phyloP scores from a whole-genome alignment of 305 asterid genomes.

The Ruellia speciosa region DNA sequence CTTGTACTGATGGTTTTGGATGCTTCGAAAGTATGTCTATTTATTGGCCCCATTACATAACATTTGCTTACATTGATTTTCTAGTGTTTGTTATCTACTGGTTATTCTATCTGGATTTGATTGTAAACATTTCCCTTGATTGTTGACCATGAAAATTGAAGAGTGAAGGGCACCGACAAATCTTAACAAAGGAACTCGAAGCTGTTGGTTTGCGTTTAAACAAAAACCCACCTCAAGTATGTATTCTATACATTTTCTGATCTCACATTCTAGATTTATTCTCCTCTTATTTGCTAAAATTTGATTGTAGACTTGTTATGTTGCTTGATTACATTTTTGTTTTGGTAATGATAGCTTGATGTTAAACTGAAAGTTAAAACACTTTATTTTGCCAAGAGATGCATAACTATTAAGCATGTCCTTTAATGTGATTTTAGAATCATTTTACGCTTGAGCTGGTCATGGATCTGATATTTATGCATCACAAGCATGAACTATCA shows the following conservation, averaged over 20 bases:
- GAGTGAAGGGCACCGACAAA: constrained; percentile 99
- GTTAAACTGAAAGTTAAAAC: neutral
- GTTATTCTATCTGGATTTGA: constrained; percentile 7
- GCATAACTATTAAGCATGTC: neutral
- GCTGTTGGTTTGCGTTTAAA: constrained; percentile 96
- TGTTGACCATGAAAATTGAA: constrained; percentile 30
- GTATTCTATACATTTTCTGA: constrained; percentile 11
- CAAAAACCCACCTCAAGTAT: constrained; percentile 92
- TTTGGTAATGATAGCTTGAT: neutral
- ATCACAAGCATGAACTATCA: neutral
- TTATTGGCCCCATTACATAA: neutral
- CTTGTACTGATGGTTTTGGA: constrained; percentile 95
- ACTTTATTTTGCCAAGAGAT: constrained; percentile 5
- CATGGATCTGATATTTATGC: constrained; percentile 9
- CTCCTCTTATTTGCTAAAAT: neutral
- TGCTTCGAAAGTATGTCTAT: constrained; percentile 87
- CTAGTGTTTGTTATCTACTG: neutral
- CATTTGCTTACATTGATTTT: constrained; percentile 14
- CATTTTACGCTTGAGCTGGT: neutral
- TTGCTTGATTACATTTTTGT: constrained; percentile 3
- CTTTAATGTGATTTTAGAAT: neutral
- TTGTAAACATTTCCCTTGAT: constrained; percentile 17
- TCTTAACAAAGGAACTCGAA: constrained; percentile 91
- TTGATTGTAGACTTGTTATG: constrained; percentile 14
- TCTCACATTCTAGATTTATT: constrained; percentile 14